These are phyloP conservation scores for Bryoerythrophyllum caledonicum DNA, from an alignment of 225 moss, liverwort and hornwort species.

Conservation along the genomic window DNA sequence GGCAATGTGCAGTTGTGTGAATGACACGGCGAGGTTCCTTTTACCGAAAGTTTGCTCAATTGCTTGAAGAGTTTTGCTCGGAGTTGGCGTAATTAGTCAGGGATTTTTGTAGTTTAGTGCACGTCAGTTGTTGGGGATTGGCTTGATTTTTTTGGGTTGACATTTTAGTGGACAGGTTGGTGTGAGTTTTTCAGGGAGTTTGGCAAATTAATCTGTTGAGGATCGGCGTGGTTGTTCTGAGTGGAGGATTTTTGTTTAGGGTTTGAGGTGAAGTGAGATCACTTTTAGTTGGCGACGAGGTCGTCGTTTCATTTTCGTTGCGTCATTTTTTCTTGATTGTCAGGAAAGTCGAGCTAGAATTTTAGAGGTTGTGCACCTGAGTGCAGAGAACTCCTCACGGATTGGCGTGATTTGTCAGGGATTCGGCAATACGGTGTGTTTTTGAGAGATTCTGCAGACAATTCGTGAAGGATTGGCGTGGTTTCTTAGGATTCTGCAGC, in stretches of 20 bases:
- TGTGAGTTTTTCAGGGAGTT: neutral
- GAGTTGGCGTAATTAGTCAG: neutral
- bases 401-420: too few relatives aligned
- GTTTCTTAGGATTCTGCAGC: too few relatives aligned
- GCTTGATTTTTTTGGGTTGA: neutral
- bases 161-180: too few relatives aligned
- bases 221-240: neutral
- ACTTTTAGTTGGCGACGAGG: neutral
- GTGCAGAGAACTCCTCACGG: too few relatives aligned
- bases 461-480: too few relatives aligned
- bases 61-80: neutral
- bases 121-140: neutral
- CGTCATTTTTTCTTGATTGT: neutral
- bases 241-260: conserved; percentile 23
- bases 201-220: conserved; percentile 10
- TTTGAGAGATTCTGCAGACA: too few relatives aligned
- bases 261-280: neutral
- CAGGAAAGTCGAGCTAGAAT: too few relatives aligned
- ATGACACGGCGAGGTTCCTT: neutral
- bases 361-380: too few relatives aligned
- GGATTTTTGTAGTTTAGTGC: conserved; percentile 13
- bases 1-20: neutral
- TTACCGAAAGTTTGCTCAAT: neutral
- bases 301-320: neutral
- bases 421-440: too few relatives aligned